Base-by-base conservation (phyloP, 2,329 filamentous ascomycete genomes). In the Diplodia seriata region DNA sequence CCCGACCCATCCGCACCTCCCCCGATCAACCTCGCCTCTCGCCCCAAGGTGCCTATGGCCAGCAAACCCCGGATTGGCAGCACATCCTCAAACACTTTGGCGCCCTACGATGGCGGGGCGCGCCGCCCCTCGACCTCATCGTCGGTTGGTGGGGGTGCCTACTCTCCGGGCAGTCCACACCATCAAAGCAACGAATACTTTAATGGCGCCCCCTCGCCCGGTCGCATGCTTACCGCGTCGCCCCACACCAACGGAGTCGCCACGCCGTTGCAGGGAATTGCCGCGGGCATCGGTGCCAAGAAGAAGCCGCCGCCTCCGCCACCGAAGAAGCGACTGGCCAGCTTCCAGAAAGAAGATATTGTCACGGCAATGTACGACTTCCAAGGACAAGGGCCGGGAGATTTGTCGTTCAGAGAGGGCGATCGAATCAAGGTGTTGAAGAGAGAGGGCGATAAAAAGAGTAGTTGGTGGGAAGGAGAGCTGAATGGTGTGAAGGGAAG, bases 401-500 rank as follows among this genome's bases (percentile, higher is more conserved):
- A 96, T 76, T 76, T 96, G 63, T 85, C 85, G 2, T 96, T 96
- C 75, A 83, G 83, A 36, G 90, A 94, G 77, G 92, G 92, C 1
- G 92, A 95, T 74, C 84, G 86, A 61, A 96, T 96, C 72, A 87
- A 85, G 55, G 89, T 96, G 3, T 75, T 93, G 38, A 91, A 91
- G 81, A 92, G 90, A 81, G 95, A 92, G 2, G 86, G 87, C 7
- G 93, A 89, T 70, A 90, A 47, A 9, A n/a, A 88, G 26, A 92
- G 95, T 76, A 96, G 92, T 92, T 96, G 92, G 92, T 94, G 91
- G 91, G 87, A 92, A 70, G 92, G 92, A 14, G 91, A 95, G 77
- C 71, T 94, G 15, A 82, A 83, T 50, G 92, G 92, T 0, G 77
- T 82, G 31, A 85, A 84, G 74, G 92, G 92, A 3, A 89, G 83